Conservation (phyloP, 768 basidiomycete species). For the Boletellus ananiceps region DNA sequence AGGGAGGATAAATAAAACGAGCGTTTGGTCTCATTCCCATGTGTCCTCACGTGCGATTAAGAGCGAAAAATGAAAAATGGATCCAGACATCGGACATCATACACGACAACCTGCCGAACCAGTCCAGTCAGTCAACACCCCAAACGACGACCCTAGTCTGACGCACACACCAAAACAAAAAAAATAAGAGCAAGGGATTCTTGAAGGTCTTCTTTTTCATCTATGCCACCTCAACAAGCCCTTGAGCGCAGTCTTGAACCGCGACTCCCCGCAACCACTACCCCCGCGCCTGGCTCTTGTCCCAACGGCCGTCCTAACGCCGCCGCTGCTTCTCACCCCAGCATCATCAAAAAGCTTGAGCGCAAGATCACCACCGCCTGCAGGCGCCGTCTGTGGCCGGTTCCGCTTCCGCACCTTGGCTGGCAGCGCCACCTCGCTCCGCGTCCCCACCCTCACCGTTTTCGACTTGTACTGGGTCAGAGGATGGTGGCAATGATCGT, state of each 20-base stretch:
- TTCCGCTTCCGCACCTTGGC: constrained; percentile 5
- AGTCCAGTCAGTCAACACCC: background rate
- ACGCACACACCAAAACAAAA: constrained; percentile 2
- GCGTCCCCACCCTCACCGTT: background rate
- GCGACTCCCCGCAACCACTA: constrained; percentile 1
- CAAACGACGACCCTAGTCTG: background rate
- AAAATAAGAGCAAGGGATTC: no score
- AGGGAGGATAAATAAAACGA: background rate
- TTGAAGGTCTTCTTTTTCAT: background rate
- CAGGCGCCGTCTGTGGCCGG: constrained; percentile 27
- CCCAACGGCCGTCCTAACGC: background rate
- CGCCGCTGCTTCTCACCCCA: background rate
- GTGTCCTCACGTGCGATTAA: background rate
- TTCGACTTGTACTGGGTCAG: background rate
- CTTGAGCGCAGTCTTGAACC: constrained; percentile 15
- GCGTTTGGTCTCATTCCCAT: no score
- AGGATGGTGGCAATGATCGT: no score
- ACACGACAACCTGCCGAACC: background rate
- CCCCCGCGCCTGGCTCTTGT: background rate
- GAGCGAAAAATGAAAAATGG: background rate
- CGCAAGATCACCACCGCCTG: constrained; percentile 7
- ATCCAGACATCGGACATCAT: no score
- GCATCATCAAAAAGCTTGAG: constrained; percentile 15
- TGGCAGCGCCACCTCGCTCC: background rate
- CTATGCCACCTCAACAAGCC: constrained; percentile 15